Base-by-base conservation (phyloP, 345 rosid species). In the Balakata baccata region DNA sequence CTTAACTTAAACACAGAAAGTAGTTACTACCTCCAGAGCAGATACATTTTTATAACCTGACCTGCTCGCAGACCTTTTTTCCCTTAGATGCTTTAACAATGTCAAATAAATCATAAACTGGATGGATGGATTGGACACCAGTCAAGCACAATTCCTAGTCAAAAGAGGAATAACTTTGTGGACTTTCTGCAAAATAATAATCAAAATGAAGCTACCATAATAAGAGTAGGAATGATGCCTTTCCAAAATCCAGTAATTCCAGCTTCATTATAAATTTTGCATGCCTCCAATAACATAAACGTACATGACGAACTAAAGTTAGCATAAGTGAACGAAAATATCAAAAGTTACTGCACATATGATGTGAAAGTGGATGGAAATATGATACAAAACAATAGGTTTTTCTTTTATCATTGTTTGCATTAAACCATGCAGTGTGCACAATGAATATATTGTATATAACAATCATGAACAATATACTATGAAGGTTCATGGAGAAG, bases 91-190 rank as follows among this genome's bases (percentile, higher is more conserved):
- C 84, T 89, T 89, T 56, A 86, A 72, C 5, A 81, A 83, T 65
- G 82, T 85, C 82, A 87, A 91, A 70, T 89, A 87, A 77, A 89
- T 89, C 93, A 89, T 84, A 71, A 87, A 89, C 75, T 89, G 91
- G 82, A 89, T 87, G 57, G 93, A 89, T 18, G 93, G 93, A 76
- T 89, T 89, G 81, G 91, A 89, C 25, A 89, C 93, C 93, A 85
- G 74, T 23, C 49, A 79, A 50, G n/a, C 65, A 67, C 63, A 79
- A 57, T 59, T 46, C 50, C 45, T 71, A 17, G 34, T 58, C 25
- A 71, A 11, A 65, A 67, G 18, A 67, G 50, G 49, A 14, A 69
- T 57, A 82, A 75, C 29, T 68, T 14, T 12, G 50, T 58, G 66
- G 37, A 39, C 39, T 20, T 71, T 4, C 9, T 58, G 51, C 51